A percentile compares a stretch with the other conserved stretches of the same genome.
These are phyloP conservation scores for Ambrosiella cleistominuta DNA, from an alignment of 2,329 filamentous ascomycete species.

Conservation along the genomic window DNA sequence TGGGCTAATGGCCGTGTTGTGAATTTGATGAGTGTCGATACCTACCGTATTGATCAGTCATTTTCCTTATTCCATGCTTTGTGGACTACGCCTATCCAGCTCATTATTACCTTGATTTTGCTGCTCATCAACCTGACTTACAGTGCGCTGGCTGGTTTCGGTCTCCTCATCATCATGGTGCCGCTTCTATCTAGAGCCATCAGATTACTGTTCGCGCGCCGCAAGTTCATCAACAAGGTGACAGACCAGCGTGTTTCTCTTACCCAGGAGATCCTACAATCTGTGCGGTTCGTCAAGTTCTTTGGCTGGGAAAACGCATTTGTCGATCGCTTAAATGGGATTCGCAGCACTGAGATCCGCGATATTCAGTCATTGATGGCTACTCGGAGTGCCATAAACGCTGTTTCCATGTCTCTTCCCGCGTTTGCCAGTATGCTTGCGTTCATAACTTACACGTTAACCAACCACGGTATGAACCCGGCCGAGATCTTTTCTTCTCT, in stretches of 20 bases:
- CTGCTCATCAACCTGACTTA: slow-evolving; percentile 78
- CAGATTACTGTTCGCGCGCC: slow-evolving; percentile 54
- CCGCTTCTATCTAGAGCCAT: slow-evolving; percentile 65
- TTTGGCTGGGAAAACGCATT: slow-evolving; percentile 93
- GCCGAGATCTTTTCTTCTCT: slow-evolving; percentile 82
- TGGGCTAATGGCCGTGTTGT: slow-evolving; percentile 89
- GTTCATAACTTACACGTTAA: slow-evolving; percentile 65
- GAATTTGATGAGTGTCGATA: slow-evolving; percentile 89
- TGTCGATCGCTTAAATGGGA: slow-evolving; percentile 53
- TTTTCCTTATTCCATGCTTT: slow-evolving; percentile 78
- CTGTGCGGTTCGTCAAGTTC: slow-evolving; percentile 87
- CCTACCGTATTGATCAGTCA: slow-evolving; percentile 79
- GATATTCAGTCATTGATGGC: slow-evolving; percentile 71
- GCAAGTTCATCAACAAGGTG: slow-evolving; percentile 73
- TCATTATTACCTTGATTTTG: slow-evolving; percentile 61
- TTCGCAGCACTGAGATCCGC: slow-evolving; percentile 59
- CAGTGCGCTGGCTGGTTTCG: slow-evolving; percentile 77
- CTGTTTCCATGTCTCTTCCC: slow-evolving; percentile 68
- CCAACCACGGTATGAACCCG: slow-evolving; percentile 50
- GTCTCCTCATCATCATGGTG: slow-evolving; percentile 58
- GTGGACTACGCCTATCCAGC: slow-evolving; percentile 70
- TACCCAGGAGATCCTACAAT: slow-evolving; percentile 80
- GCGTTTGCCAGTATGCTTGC: slow-evolving; percentile 91
- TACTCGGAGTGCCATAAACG: slow-evolving; percentile 71
- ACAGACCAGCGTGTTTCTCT: slow-evolving; percentile 83